Conservation (phyloP, 2,329 filamentous ascomycete genomes). For the Lomentospora prolificans region DNA sequence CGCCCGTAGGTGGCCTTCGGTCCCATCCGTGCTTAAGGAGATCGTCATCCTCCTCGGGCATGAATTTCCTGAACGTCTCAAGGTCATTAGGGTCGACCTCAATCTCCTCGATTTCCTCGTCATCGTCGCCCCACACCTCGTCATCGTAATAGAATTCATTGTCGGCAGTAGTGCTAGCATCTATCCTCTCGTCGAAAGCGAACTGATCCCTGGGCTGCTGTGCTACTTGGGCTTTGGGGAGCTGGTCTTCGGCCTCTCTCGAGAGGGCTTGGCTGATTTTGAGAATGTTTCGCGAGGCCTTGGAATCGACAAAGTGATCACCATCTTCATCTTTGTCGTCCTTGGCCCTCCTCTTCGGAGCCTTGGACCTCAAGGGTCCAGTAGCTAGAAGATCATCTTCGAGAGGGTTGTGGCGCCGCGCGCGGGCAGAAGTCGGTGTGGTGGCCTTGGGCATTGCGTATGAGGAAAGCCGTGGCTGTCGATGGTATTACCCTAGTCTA, state of each 20-base stretch:
- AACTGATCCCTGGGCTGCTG: slow-evolving; percentile 47
- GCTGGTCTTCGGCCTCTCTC: slow-evolving; percentile 57
- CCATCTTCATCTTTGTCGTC: slow-evolving; percentile 50
- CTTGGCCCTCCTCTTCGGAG: slow-evolving; percentile 60
- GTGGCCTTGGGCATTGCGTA: slow-evolving; percentile 69
- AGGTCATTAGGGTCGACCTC: slow-evolving; percentile 86
- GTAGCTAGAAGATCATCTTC: slow-evolving; percentile 74
- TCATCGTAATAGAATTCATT: slow-evolving; percentile 36
- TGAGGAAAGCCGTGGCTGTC: neutral
- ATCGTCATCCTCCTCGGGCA: slow-evolving; percentile 65
- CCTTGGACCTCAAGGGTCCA: slow-evolving; percentile 62
- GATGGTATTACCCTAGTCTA: neutral
- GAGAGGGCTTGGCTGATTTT: slow-evolving; percentile 80
- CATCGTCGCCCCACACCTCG: slow-evolving; percentile 71
- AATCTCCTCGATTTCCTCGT: slow-evolving; percentile 59
- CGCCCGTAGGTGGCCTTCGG: slow-evolving; percentile 31
- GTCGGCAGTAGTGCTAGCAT: slow-evolving; percentile 39
- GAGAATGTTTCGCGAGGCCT: slow-evolving; percentile 79
- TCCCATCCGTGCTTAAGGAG: slow-evolving; percentile 59
- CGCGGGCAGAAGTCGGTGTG: slow-evolving; percentile 41
- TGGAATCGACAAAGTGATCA: slow-evolving; percentile 73
- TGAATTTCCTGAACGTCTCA: slow-evolving; percentile 83
- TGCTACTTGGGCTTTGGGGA: slow-evolving; percentile 25
- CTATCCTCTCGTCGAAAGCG: slow-evolving; percentile 68
- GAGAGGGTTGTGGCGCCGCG: slow-evolving; percentile 78